Percentiles rank a stretch among this genome's conserved stretches.
phyloP scores from a whole-genome alignment of 2,329 filamentous ascomycete genomes.

The Fonsecaea pugnacius region DNA sequence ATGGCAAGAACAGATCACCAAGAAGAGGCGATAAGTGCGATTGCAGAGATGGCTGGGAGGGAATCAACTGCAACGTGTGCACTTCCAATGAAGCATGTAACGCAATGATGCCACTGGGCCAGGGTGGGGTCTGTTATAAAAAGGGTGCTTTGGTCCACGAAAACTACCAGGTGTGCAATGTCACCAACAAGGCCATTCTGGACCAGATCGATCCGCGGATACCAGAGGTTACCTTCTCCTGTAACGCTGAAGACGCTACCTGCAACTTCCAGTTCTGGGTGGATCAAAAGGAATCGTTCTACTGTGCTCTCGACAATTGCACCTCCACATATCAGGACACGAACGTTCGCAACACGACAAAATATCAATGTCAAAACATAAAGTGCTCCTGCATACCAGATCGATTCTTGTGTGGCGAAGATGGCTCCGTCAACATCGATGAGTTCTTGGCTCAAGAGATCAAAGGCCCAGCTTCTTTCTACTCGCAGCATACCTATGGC shows the following conservation, averaged over 20 bases:
- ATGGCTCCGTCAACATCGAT: constrained; percentile 86
- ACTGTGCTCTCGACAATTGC: constrained; percentile 85
- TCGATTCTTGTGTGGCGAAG: constrained; percentile 90
- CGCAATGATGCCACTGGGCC: constrained; percentile 79
- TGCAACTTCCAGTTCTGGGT: constrained; percentile 99
- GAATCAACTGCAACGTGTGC: constrained; percentile 98
- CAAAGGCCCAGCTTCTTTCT: constrained; percentile 83
- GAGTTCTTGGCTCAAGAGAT: constrained; percentile 85
- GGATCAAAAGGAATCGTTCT: constrained; percentile 91
- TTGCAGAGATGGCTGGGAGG: constrained; percentile 91
- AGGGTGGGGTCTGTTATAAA: constrained; percentile 88
- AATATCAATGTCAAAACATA: constrained; percentile 82
- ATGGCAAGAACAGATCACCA: constrained; percentile 77
- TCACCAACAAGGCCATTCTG: constrained; percentile 93
- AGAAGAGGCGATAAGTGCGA: constrained; percentile 70
- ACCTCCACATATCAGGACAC: constrained; percentile 71
- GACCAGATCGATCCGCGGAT: constrained; percentile 81
- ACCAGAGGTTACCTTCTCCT: constrained; percentile 93
- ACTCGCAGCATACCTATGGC: constrained; percentile 63
- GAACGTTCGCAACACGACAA: constrained; percentile 75
- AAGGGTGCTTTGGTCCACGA: constrained; percentile 87
- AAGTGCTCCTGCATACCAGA: constrained; percentile 85
- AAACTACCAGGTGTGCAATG: constrained; percentile 97
- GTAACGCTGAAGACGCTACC: constrained; percentile 71
- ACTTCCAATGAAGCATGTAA: constrained; percentile 81